A percentile compares a stretch with the other conserved stretches of the same genome.
phyloP scores from a whole-genome alignment of 805 yeast genomes.

The Yarrowia alimentaria region DNA sequence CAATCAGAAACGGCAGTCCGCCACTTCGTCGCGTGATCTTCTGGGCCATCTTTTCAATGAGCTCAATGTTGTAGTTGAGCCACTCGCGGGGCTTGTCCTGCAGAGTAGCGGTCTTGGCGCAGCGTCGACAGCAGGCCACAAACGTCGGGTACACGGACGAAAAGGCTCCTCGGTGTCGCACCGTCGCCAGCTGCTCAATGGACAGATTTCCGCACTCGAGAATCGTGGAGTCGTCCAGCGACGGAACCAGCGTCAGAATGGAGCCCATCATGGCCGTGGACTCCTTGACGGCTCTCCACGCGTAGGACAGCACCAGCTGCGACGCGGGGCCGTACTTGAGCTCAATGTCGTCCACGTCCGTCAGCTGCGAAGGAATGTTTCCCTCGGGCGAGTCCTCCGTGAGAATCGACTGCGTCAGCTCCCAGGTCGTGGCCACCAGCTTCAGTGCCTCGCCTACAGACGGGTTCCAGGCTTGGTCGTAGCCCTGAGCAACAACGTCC shows the following conservation, averaged over 20 bases:
- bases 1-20: constrained; percentile 77
- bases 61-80: constrained; percentile 55
- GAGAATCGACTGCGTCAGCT: constrained; percentile 47
- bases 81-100: constrained; percentile 51
- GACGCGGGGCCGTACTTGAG: constrained; percentile 41
- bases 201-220: constrained; percentile 52
- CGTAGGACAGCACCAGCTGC: constrained; percentile 55
- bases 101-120: constrained; percentile 42
- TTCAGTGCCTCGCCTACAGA: constrained; percentile 29
- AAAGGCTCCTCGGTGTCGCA: constrained; percentile 90
- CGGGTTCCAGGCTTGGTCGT: constrained; percentile 35
- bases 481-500: constrained; percentile 32
- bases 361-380: constrained; percentile 47
- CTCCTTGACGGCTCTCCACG: constrained; percentile 84
- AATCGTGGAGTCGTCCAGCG: constrained; percentile 38
- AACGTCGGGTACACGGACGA: constrained; percentile 84
- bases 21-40: constrained; percentile 87
- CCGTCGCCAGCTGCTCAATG: constrained; percentile 63
- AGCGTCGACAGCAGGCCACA: constrained; percentile 60
- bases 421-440: constrained; percentile 45
- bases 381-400: constrained; percentile 74
- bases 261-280: constrained; percentile 55
- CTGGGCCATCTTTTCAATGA: constrained; percentile 58
- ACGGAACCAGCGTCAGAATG: constrained; percentile 43
- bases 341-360: constrained; percentile 34